Base-by-base conservation (phyloP, 1,139 yeast genomes). In the Geotrichum australiense region DNA sequence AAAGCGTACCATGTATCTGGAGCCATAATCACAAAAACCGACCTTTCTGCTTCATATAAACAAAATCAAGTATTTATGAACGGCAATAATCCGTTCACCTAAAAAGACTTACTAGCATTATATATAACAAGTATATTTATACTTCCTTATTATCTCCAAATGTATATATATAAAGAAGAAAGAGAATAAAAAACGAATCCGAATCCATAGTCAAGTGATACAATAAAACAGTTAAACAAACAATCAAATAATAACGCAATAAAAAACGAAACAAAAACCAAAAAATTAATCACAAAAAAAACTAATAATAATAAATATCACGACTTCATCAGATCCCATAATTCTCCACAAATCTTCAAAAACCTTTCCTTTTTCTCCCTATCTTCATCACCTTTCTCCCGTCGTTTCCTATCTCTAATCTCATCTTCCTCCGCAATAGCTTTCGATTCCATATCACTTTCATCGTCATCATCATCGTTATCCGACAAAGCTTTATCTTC, bases 401-500 rank as follows among this genome's bases (percentile, higher is more conserved):
- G 19, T 7, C 39, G 19, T 15, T 20, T 23, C 24, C 20, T 35
- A 26, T 28, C 26, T n/a, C 35, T 35, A n/a, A 19, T 24, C 38
- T 47, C 50, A 27, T 47, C 50, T 4, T 47, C 50, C 18, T 46
- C 48, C 5, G 38, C 45, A 35, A 47, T 47, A n/a, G 50, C 50
- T 11, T 21, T 35, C 11, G 43, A 30, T 22, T 46, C 49, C 16
- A 45, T 41, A 38, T 45, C 45, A 20, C 36, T 31, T 32, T 39
- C 20, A 25, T 48, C 43, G 14, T 31, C 37, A 8, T 41, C 48
- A 19, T 47, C 47, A 20, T 45, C 49, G 5, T 37, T 43, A 10
- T 39, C 41, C 7, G 57, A 52, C 34, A 55, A 39, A 4, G 61
- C 59, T 2, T 55, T 56, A 38, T 55, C 59, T 38, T 56, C 60